These are phyloP conservation scores for Ceratocystiopsis brevicomis DNA, from an alignment of 2,329 filamentous ascomycete species.

Conservation along the genomic window DNA sequence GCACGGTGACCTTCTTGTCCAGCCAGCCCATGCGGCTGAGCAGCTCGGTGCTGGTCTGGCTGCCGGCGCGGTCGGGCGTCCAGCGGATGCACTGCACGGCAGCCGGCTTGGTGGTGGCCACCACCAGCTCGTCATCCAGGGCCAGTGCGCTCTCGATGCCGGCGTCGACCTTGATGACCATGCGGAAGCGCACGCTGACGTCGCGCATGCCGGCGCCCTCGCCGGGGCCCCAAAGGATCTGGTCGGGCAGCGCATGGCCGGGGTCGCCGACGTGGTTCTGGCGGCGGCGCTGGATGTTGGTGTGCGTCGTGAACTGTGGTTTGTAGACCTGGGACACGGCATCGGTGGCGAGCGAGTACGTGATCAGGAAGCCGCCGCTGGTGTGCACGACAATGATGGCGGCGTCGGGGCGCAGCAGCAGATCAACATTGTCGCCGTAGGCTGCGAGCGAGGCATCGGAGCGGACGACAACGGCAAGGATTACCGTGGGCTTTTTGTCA, in stretches of 20 bases:
- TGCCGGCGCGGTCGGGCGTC: slow-evolving; percentile 64
- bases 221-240: slow-evolving; percentile 54
- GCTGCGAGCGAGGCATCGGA: slow-evolving; percentile 60
- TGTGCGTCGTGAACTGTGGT: slow-evolving; percentile 54
- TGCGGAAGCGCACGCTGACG: slow-evolving; percentile 77
- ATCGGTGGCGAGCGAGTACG: slow-evolving; percentile 79
- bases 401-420: slow-evolving; percentile 78
- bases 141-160: slow-evolving; percentile 78
- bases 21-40: slow-evolving; percentile 76
- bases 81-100: slow-evolving; percentile 95
- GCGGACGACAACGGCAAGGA: slow-evolving; percentile 69
- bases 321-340: slow-evolving; percentile 69
- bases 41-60: slow-evolving; percentile 79
- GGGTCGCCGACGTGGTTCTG: slow-evolving; percentile 42
- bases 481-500: slow-evolving; percentile 54
- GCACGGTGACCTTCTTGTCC: slow-evolving; percentile 54
- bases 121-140: slow-evolving; percentile 78
- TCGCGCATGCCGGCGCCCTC: slow-evolving; percentile 71
- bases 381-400: slow-evolving; percentile 86
- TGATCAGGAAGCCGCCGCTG: slow-evolving; percentile 70
- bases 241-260: slow-evolving; percentile 34
- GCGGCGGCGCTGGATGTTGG: slow-evolving; percentile 40
- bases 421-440: slow-evolving; percentile 69
- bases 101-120: slow-evolving; percentile 77
- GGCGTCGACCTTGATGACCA: slow-evolving; percentile 96